Evolutionary conservation across 306 rosid genomes (phyloP), one percentile per base, ranked within the genome.

Genomic region (Pterocarpus santalinus): DNA sequence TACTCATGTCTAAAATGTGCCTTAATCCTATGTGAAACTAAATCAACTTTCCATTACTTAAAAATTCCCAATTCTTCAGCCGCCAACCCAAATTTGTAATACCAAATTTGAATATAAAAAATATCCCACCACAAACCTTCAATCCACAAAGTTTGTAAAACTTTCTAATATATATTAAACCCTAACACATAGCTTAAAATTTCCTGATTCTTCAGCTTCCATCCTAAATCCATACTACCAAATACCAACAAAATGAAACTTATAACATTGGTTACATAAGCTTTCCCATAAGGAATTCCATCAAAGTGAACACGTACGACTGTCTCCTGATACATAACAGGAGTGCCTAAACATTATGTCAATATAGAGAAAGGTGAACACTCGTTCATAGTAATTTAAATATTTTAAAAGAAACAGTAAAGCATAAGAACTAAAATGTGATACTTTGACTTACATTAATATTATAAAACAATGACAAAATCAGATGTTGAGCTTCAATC

Each of bases 401-500:
- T 57, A 61, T 49, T 16, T 69, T 33, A 52, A 44, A 36, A 65
- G 71, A 78, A 84, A 77, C 69, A 70, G 30, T 43, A 41, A 61
- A 64, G 69, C 64, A 30, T 14, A 71, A 64, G 51, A 66, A 69
- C 34, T 34, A 70, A 66, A 46, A 33, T 41, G 63, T 52, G 66
- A 77, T 72, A 65, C 78, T 72, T 80, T 49, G 33, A 77, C 97
- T 89, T 86, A 95, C 99, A 69, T 80, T 80, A 82, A 95, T 86
- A 79, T 89, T 84, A 72, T 77, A 95, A 88, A 95, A 95, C 75
- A 95, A 75, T 51, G 98, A 93, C 86, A 95, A 87, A 83, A 90
- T 58, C 83, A 95, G 79, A 75, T 80, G 99, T 79, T 93, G 97
- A 12, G 98, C 98, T 93, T 95, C 96, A 74, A 95, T 88, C 89